Base-by-base conservation (phyloP, 768 basidiomycete genomes). In the Tubosaeta sp. region DNA sequence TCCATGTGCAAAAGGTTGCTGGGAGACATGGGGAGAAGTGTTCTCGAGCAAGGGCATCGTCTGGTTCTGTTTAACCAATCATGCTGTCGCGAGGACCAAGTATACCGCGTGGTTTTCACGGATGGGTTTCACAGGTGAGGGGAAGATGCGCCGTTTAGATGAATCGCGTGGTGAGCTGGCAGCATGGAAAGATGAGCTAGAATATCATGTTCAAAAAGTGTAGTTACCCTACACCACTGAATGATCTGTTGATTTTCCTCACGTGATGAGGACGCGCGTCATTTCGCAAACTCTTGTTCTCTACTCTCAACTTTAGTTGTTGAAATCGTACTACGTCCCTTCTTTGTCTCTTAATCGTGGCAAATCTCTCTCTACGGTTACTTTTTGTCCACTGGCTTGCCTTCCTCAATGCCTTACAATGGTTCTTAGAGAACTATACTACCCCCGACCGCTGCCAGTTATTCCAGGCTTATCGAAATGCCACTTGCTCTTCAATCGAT, bases 31-130 rank as follows among this genome's bases (percentile, higher is more conserved):
- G 43, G 53, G 54, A 6, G 70, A 72, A 25, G 69, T 71, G 1
- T 75, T 83, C 55, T 78, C 80, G 35, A 75, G 72, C 0, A 68
- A 68, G 17, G 68, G 80, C 1, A 78, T 81, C 58, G 78, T 83
- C 32, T 51, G 83, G 17, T 76, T 69, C 70, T 83, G 77, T 57
- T 50, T 81, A 11, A 71, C 64, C 22, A 55, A 76, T 2, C 82
- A 83, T 44, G 55, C 62, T 45, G 0, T 29, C 8, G 16, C 26
- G 12, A 68, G 45, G 48, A 55, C 38, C 11, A 55, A 34, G 43
- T 66, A 63, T 33, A 31, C 27, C 2, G 56, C 49, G 10, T 64
- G 56, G 66, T 45, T 61, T 2, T 29, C 46, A 2, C 51, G 43
- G 16, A 64, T 55, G 55, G 46, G 39, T 2, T 19, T 76, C 2